A percentile compares a stretch with the other conserved stretches of the same genome.
These are phyloP conservation scores for Brasenia schreberi DNA, from an alignment of 164 flowering plant species.

Conservation along the genomic window DNA sequence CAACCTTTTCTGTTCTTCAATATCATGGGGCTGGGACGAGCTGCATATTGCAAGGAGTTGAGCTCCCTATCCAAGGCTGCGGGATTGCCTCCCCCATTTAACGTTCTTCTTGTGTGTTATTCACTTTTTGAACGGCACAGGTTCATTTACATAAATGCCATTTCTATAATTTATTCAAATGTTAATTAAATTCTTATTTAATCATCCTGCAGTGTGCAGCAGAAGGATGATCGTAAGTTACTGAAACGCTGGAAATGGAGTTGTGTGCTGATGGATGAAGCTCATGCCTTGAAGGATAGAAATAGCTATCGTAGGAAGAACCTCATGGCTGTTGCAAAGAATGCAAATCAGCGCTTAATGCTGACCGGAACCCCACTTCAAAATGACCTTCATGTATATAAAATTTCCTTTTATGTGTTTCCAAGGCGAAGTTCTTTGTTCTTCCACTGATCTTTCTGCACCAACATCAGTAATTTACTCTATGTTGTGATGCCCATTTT, in stretches of 20 bases:
- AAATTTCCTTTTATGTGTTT: neutral
- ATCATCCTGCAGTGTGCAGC: constrained; percentile 50
- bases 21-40: constrained; percentile 76
- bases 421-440: neutral
- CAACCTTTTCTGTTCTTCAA: constrained; percentile 69
- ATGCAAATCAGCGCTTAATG: constrained; percentile 89
- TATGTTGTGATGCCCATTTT: too few relatives aligned
- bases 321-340: constrained; percentile 76
- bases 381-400: constrained; percentile 21
- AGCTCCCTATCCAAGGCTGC: constrained; percentile 50
- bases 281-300: constrained; percentile 95
- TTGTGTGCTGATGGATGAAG: constrained; percentile 96
- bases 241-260: constrained; percentile 88
- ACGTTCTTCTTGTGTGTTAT: constrained; percentile 88
- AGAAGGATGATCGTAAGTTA: constrained; percentile 90
- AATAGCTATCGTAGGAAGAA: constrained; percentile 94
- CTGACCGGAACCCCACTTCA: constrained; percentile 95
- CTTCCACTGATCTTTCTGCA: neutral
- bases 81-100: too few relatives aligned
- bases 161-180: neutral
- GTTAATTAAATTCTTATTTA: neutral
- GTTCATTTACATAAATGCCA: constrained; percentile 17
- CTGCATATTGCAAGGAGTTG: constrained; percentile 63
- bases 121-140: constrained; percentile 95
- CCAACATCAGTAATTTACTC: too few relatives aligned